Conservation (phyloP, 805 yeast genomes). For the Barnettozyma wickerhamii region DNA sequence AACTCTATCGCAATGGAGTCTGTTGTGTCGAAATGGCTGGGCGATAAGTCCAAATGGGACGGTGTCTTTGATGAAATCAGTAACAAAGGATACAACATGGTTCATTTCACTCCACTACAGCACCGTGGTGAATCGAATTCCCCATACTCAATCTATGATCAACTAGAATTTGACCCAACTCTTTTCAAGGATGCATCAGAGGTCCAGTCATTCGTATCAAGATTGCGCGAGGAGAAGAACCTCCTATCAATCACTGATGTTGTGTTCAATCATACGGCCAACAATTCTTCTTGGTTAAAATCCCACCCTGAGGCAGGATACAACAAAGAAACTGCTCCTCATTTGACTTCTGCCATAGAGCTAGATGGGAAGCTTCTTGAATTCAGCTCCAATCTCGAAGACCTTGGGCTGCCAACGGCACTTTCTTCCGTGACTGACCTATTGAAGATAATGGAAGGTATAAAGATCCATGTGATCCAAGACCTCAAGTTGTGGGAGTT, state of each 20-base stretch:
- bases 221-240: conserved; percentile 49
- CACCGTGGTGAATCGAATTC: conserved; percentile 86
- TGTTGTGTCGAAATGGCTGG: conserved; percentile 89
- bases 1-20: conserved; percentile 81
- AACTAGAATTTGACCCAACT: conserved; percentile 66
- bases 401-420: conserved; percentile 58
- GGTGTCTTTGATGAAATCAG: conserved; percentile 55
- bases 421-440: conserved; percentile 52
- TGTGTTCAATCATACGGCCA: conserved; percentile 93
- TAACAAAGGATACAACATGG: conserved; percentile 86
- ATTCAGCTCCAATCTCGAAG: conserved; percentile 54
- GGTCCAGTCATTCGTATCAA: conserved; percentile 46
- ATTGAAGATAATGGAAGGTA: conserved; percentile 56
- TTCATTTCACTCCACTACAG: conserved; percentile 94
- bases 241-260: conserved; percentile 84
- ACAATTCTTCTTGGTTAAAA: conserved; percentile 80
- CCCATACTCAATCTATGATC: conserved; percentile 90
- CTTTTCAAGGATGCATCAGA: conserved; percentile 54
- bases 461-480: conserved; percentile 63
- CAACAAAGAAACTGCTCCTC: conserved; percentile 84
- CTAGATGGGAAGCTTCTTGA: conserved; percentile 66
- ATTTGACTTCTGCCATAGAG: conserved; percentile 77
- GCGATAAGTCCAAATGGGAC: conserved; percentile 64
- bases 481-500: conserved; percentile 79
- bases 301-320: conserved; percentile 92